Evolutionary conservation across 768 basidiomycete species (phyloP), one percentile per base, ranked within the genome.

Genomic region (Mycena alexandri): DNA sequence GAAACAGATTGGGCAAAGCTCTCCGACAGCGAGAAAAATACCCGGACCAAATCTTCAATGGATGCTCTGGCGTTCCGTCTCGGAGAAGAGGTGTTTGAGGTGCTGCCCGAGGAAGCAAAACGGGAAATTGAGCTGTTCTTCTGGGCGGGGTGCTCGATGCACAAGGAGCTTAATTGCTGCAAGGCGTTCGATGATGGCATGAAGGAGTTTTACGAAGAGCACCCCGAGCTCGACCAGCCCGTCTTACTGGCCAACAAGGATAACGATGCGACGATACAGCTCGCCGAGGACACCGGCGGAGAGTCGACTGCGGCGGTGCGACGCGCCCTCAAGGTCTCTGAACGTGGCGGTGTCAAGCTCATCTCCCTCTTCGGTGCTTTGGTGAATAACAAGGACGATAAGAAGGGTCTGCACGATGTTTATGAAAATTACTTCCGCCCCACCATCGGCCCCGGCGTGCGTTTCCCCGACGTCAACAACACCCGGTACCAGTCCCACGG

Each of bases 311-410:
- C 46, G 1, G 68, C 74, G 0, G 55, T 24, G 4, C 50, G 50
- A 24, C 67, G 63, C 1, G 73, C 71, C 0, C 16, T 65, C 6
- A 63, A 74, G 57, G 56, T 47, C 0, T 70, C 76, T 10, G 34
- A n/a, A 0, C 65, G 73, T 3, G 77, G 76, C 10, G 73, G 61
- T 3, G 67, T 74, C 16, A 74, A 75, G 59, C 56, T 72, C 14
- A 46, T 67, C 3, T 42, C 50, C 0, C 71, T 74, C 2, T 57
- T 73, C 1, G 76, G 76, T 19, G 61, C 67, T 0, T 33, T 75
- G 17, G 73, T 76, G 43, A 61, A 70, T 17, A 63, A 78, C 59
- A 76, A 75, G 55, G 73, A 75, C 24, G 69, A 75, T 43, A 78
- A 75, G 51, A 76, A 76, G 24, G 77, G 77, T 44, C 52, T 63